A percentile compares a stretch with the other conserved stretches of the same genome.
These are phyloP conservation scores for Boletus calvinii DNA, from an alignment of 1,284 basidiomycete species.

Conservation along the genomic window DNA sequence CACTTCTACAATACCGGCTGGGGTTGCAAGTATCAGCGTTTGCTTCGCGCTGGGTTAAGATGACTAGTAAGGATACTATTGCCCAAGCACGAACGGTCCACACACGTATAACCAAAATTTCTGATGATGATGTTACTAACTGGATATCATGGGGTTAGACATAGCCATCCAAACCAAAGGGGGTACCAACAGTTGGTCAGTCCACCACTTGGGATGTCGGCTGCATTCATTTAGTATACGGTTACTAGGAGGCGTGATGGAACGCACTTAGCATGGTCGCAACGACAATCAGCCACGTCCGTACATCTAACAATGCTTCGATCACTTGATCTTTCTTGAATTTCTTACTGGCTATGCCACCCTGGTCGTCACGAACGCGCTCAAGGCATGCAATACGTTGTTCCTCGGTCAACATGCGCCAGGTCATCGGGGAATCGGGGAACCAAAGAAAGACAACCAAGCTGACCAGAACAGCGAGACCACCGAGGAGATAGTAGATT, in stretches of 20 bases:
- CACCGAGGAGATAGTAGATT: slow-evolving; percentile 51
- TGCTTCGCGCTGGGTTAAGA: neutral
- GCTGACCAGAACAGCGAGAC: slow-evolving; percentile 57
- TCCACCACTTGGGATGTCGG: slow-evolving; percentile 63
- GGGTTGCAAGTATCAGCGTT: slow-evolving; percentile 54
- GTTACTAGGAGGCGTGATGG: neutral
- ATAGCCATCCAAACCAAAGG: neutral
- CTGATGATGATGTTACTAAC: slow-evolving; percentile 60
- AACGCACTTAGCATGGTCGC: slow-evolving; percentile 39
- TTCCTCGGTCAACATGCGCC: slow-evolving; percentile 53
- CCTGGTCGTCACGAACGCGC: slow-evolving; percentile 61
- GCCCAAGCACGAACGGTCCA: slow-evolving; percentile 11
- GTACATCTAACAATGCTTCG: slow-evolving; percentile 48
- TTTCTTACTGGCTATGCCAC: slow-evolving; percentile 40
- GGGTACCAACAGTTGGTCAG: slow-evolving; percentile 50
- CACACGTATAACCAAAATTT: slow-evolving; percentile 59
- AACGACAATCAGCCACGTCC: slow-evolving; percentile 61
- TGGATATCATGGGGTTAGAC: slow-evolving; percentile 20
- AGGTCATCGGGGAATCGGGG: slow-evolving; percentile 63
- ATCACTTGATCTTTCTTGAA: slow-evolving; percentile 6
- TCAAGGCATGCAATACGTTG: slow-evolving; percentile 63
- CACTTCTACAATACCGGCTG: slow-evolving; percentile 50
- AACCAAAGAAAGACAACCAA: slow-evolving; percentile 55
- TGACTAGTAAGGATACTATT: neutral
- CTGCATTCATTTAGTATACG: slow-evolving; percentile 27